A percentile compares a stretch with the other conserved stretches of the same genome.
These are phyloP conservation scores for Tulasnella sp. DNA, from an alignment of 768 basidiomycete species.

Conservation along the genomic window DNA sequence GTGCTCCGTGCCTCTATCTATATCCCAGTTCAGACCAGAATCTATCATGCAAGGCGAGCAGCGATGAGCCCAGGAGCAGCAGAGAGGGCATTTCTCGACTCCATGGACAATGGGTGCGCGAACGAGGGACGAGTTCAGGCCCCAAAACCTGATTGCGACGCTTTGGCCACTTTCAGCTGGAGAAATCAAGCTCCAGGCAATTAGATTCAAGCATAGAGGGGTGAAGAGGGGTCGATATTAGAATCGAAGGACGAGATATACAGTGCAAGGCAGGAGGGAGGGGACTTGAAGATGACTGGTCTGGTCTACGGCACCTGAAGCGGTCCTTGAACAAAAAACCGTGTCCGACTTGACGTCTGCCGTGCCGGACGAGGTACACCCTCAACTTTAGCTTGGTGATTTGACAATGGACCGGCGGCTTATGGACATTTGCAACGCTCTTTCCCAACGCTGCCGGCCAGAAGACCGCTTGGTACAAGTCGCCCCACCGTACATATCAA, in stretches of 20 bases:
- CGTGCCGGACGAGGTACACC: not conserved
- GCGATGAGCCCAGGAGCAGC: not conserved
- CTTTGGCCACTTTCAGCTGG: not conserved
- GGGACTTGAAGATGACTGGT: not conserved
- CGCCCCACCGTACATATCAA: too few species aligned
- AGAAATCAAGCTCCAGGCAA: not conserved
- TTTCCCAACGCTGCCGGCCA: too few species aligned
- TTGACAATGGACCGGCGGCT: not conserved
- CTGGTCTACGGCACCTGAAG: not conserved
- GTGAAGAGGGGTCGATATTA: not conserved
- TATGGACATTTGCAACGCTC: not conserved
- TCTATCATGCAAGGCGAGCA: not conserved
- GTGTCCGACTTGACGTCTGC: not conserved
- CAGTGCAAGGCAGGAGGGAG: not conserved
- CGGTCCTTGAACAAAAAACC: too few species aligned
- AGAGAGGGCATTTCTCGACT: not conserved
- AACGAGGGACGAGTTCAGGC: not conserved
- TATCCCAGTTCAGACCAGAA: not conserved
- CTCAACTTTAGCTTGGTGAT: not conserved
- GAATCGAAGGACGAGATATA: not conserved
- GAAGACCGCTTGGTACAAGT: too few species aligned
- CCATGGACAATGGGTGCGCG: not conserved
- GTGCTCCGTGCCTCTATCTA: not conserved
- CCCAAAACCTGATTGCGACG: not conserved
- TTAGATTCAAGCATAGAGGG: not conserved